Conservation (phyloP, 2,329 filamentous ascomycete species). For the Botryosphaeria dothidea region DNA sequence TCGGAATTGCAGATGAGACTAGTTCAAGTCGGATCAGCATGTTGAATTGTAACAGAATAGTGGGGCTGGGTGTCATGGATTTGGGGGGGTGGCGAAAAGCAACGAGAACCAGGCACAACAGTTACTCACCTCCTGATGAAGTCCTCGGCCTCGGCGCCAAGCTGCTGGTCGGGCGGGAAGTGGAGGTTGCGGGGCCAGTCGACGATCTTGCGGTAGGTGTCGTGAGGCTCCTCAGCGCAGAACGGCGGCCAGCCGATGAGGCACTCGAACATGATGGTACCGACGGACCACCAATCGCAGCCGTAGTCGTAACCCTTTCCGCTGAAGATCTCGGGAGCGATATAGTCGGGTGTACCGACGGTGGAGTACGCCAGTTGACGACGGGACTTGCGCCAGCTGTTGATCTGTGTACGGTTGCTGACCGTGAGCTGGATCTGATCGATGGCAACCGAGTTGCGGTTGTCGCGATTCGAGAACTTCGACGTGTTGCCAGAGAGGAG, state of each 20-base stretch:
- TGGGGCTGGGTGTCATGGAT: neutral
- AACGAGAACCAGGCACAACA: conserved; percentile 12
- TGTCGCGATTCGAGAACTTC: conserved; percentile 53
- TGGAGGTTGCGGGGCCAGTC: conserved; percentile 96
- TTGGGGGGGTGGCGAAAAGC: conserved; percentile 14
- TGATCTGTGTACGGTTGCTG: conserved; percentile 96
- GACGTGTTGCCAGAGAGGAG: conserved; percentile 69
- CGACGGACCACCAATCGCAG: conserved; percentile 99
- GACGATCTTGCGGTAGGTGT: conserved; percentile 98
- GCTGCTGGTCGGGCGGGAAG: conserved; percentile 91
- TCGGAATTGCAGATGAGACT: conserved; percentile 94
- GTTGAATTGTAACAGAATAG: neutral
- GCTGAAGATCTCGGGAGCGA: conserved; percentile 96
- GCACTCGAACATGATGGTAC: conserved; percentile 99
- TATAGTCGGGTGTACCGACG: conserved; percentile 97
- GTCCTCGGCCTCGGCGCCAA: conserved; percentile 86
- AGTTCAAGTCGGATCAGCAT: conserved; percentile 24
- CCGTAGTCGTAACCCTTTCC: conserved; percentile 94
- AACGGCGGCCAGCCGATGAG: conserved; percentile 98
- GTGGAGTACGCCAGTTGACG: conserved; percentile 97
- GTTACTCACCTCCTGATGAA: conserved; percentile 78
- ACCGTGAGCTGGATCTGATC: conserved; percentile 98
- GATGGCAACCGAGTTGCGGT: conserved; percentile 90
- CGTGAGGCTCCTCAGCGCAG: conserved; percentile 95
- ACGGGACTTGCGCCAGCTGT: conserved; percentile 96